Base-by-base conservation (phyloP, 441 rosid species). In the Adansonia madagascariensis region DNA sequence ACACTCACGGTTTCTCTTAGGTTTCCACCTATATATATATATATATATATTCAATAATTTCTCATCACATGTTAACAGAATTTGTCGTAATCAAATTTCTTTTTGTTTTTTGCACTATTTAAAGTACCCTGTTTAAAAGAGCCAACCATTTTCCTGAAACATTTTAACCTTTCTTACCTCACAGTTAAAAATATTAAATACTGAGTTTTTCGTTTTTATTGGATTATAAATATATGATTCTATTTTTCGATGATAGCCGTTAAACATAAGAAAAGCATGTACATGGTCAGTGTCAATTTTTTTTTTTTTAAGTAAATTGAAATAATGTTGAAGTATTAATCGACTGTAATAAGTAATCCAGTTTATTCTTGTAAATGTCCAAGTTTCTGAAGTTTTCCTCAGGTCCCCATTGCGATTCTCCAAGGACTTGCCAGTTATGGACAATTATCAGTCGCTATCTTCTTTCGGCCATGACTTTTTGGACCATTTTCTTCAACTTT, bases 401-500 rank as follows among this genome's bases (percentile, higher is more conserved):
- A 55, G 35, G 71, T 67, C 71, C 71, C 20, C 55, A 18, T 44
- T 44, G 18, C 3, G 6, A 67, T 8, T 17, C 61, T 50, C 14
- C 14, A 50, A 2, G 35, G 17, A 27, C 62, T 35, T 62, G 46
- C 20, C 31, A 9, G 5, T 55, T 71, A 53, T 2, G 49, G n/a
- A n/a, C 59, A 52, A 10, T 15, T 61, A 0, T 12, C 11, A 24
- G 70, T 39, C 43, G 44, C 44, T 77, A 68, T 63, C 77, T 22
- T 43, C 41, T 75, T 78, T 71, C 59, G 67, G 20, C 50, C 75
- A 41, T 41, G 43, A 14, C 47, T 61, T 69, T 73, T 53, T 9
- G 65, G 22, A 52, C 31, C 18, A 24, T 43, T 43, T 71, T 73
- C 77, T 67, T 60, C 76, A 22, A 74, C 62, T 41, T 41, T 41